These are phyloP conservation scores for Apiospora marii DNA, from an alignment of 2,329 filamentous ascomycete species.

Conservation along the genomic window DNA sequence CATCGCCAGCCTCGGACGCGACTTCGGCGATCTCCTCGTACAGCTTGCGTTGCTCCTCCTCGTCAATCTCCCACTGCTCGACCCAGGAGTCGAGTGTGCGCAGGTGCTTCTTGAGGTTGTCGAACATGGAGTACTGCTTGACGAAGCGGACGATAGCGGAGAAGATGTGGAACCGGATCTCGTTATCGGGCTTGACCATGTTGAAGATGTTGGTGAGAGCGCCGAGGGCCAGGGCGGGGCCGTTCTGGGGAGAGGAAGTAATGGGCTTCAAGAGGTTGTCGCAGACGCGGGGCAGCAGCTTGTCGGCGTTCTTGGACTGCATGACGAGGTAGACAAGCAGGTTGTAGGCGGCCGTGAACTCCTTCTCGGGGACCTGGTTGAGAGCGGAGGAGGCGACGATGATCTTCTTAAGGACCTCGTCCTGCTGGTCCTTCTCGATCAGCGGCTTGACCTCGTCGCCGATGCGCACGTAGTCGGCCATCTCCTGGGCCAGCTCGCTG, in stretches of 20 bases:
- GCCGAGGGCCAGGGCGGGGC: constrained; percentile 84
- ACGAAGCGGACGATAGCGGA: constrained; percentile 87
- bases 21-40: constrained; percentile 84
- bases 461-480: constrained; percentile 91
- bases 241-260: constrained; percentile 84
- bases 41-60: constrained; percentile 84
- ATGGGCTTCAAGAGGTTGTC: constrained; percentile 88
- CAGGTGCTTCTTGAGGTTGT: constrained; percentile 83
- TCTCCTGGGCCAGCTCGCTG: constrained; percentile 90
- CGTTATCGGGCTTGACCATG: constrained; percentile 78
- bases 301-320: constrained; percentile 84
- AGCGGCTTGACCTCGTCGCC: constrained; percentile 80
- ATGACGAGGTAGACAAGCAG: constrained; percentile 92
- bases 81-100: constrained; percentile 86
- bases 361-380: constrained; percentile 91
- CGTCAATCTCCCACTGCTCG: constrained; percentile 79
- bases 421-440: constrained; percentile 77
- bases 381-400: constrained; percentile 80
- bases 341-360: constrained; percentile 96
- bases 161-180: constrained; percentile 89
- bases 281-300: constrained; percentile 88
- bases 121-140: constrained; percentile 77
- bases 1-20: constrained; percentile 79
- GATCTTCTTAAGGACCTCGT: constrained; percentile 88
- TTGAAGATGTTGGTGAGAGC: constrained; percentile 97